A percentile compares a stretch with the other conserved stretches of the same genome.
Evolutionary conservation across 2,329 filamentous ascomycete species (phyloP).

Genomic region (Trichoderma atroviride): DNA sequence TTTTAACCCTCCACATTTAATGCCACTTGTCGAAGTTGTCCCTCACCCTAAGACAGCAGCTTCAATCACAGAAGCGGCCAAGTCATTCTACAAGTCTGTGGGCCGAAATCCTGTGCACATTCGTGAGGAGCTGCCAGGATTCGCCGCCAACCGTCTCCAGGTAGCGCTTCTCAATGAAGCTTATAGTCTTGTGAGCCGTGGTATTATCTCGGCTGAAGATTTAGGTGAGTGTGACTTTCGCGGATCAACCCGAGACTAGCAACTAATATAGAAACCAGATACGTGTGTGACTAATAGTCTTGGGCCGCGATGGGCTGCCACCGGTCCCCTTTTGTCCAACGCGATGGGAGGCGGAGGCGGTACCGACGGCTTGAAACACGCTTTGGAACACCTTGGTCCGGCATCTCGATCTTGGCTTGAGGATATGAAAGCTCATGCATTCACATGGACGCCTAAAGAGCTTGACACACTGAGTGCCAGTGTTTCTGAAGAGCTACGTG

Average conservation of each 20-base stretch:
- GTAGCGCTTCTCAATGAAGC: constrained; percentile 40
- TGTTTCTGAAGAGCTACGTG: neutral
- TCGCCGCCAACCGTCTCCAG: constrained; percentile 51
- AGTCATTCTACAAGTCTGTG: neutral
- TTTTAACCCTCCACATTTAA: constrained; percentile 53
- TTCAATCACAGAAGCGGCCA: neutral
- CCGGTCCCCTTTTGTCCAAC: constrained; percentile 21
- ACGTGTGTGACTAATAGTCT: constrained; percentile 26
- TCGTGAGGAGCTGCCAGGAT: constrained; percentile 25
- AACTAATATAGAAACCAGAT: constrained; percentile 29
- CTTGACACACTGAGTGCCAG: neutral
- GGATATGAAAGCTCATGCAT: constrained; percentile 19
- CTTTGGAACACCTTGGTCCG: constrained; percentile 29
- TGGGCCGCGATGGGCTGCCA: constrained; percentile 31
- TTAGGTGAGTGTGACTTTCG: neutral
- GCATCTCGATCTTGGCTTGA: constrained; percentile 19
- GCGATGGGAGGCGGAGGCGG: constrained; percentile 31
- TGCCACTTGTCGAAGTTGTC: constrained; percentile 52
- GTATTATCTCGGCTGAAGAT: constrained; percentile 37
- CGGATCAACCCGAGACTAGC: neutral
- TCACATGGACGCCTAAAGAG: neutral
- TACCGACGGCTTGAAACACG: constrained; percentile 29
- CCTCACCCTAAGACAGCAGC: constrained; percentile 40
- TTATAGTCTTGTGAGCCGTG: constrained; percentile 39
- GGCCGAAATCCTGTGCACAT: neutral